Base-by-base conservation (phyloP, 2,329 filamentous ascomycete species). In the Fusarium armeniacum region DNA sequence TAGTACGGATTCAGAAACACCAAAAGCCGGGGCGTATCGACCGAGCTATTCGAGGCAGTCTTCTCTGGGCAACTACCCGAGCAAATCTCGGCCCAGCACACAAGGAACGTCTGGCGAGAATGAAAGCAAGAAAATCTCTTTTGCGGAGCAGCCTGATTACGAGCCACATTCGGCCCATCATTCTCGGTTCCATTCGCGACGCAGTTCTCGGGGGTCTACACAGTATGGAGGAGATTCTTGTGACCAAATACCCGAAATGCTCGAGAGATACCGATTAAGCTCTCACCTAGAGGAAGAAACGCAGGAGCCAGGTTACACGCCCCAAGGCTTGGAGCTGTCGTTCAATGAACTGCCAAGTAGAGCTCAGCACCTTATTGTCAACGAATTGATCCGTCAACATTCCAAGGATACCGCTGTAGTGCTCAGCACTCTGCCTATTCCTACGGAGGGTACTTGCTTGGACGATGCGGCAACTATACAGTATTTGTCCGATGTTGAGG, bases 321-420 rank as follows among this genome's bases (percentile, higher is more conserved):
- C 87, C 24, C 88, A 90, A 54, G 85, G 87, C 4, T 79, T 93
- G 5, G 87, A 93, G 1, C 82, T 97, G 3, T 93, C 90, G 3
- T 97, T 97, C 83, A 97, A 97, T 73, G 93, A 97, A 75, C 82
- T 97, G 6, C 93, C 93, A 0, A 93, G 91, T 73, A 89, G 93
- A 18, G 93, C 93, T 3, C 93, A 97, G 77, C 93, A 97, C 78
- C 81, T 97, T 36, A 94, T 97, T 30, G 81, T 97, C 18, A 97
- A 97, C 77, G 93, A 97, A 78, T 81, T 97, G 69, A 94, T 97
- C 82, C 84, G 86, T 5, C 84, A 85, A 62, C 83, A 93, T 65
- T 93, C 90, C 70, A 78, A 78, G 40, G 85, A 92, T 22, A 93
- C 93, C 2, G 92, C 92, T 0, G 93, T 97, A 0, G 80, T 96